Base-by-base conservation (phyloP, 768 basidiomycete species). In the Cystobasidium ongulense region DNA sequence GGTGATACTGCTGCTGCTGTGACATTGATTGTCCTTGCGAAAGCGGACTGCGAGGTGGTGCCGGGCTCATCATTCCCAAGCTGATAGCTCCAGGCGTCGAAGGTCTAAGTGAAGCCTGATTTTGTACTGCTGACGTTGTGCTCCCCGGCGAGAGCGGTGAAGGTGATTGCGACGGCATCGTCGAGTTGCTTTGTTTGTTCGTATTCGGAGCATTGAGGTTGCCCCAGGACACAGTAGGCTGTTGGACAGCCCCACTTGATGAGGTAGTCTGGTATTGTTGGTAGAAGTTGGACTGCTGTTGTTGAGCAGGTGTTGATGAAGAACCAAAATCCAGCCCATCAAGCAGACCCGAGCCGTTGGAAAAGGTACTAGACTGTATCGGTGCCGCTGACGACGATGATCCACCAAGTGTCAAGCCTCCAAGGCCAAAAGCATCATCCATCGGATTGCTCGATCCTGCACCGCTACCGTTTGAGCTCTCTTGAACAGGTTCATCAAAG, bases 401-500 rank as follows among this genome's bases (percentile, higher is more conserved):
- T n/a, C 63, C 63, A 1, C 73, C 73, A 11, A 74, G 25, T 7
- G 66, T 63, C 11, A 75, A 59, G 41, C 54, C 66, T 21, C 46
- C 66, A 13, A 75, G 70, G 29, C 65, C 65, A 31, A 67, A 67
- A 7, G 41, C 50, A 53, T 67, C 74, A 15, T 64, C 74, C 54
- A 75, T 54, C 1, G 29, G 63, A 67, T 54, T 25, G 21, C 52
- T 21, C 46, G 46, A 50, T 4, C 15, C 35, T 8, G 25, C 33
- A 8, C 10, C 33, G 18, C n/a, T 29, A 8, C n/a, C n/a, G 50
- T 38, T 18, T 13, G 73, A 66, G 8, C 66, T 36, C 18, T 27
- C 25, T 33, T 38, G n/a, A 7, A 35, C 50, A 17, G 73, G 65
- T 10, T 80, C 78, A 35, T 80, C 80, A 53, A 77, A 70, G 46